Conservation (phyloP, 2,329 filamentous ascomycete species). For the Aspergillus neoniger region DNA sequence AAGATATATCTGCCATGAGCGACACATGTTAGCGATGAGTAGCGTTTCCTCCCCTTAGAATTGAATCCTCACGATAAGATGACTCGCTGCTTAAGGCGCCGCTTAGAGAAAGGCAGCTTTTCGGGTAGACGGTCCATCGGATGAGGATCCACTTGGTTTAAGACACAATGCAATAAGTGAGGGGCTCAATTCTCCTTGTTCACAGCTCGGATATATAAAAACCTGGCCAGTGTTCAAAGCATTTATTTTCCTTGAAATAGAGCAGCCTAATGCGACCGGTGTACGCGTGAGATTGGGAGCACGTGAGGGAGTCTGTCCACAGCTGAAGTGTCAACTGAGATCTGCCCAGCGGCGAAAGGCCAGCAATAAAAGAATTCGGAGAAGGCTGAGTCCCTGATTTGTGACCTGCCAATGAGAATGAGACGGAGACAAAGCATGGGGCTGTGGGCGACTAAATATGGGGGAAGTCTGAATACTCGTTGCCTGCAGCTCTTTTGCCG, state of each 20-base stretch:
- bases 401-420: background rate
- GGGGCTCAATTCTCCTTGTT: background rate
- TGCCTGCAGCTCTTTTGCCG: background rate
- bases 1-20: constrained; percentile 51
- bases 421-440: background rate
- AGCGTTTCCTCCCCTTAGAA: background rate
- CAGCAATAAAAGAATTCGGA: background rate
- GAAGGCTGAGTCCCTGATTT: background rate
- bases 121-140: constrained; percentile 35
- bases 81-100: constrained; percentile 52
- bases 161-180: background rate
- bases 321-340: background rate
- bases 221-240: background rate
- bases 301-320: background rate
- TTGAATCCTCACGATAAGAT: constrained; percentile 52
- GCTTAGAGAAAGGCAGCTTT: constrained; percentile 58
- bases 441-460: background rate
- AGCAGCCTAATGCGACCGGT: background rate
- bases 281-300: background rate
- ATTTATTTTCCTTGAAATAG: background rate
- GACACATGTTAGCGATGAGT: constrained; percentile 3
- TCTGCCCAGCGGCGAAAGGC: background rate
- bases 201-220: background rate
- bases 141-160: background rate
- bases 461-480: background rate